phyloP scores from a whole-genome alignment of 1,284 basidiomycete genomes.

The Erythrobasidium hasegawianum region DNA sequence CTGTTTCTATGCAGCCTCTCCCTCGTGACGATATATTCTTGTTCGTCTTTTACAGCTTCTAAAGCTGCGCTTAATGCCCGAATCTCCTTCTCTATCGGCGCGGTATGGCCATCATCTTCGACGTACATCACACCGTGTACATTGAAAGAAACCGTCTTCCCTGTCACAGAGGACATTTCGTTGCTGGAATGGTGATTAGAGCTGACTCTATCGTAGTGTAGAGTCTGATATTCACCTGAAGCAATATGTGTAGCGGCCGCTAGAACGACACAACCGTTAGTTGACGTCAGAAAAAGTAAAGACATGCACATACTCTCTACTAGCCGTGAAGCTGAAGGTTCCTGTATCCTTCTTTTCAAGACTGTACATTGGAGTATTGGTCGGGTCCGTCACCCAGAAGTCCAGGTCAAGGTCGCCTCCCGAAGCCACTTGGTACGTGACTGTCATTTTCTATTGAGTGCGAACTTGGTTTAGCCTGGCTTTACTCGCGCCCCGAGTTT shows the following conservation, averaged over 20 bases:
- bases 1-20: constrained; percentile 90
- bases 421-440: constrained; percentile 96
- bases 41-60: constrained; percentile 92
- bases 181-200: constrained; percentile 60
- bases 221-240: constrained; percentile 53
- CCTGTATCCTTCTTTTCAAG: constrained; percentile 85
- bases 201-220: not conserved
- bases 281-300: not conserved
- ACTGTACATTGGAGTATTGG: constrained; percentile 64
- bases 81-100: constrained; percentile 94
- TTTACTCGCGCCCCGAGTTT: not conserved
- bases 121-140: constrained; percentile 96
- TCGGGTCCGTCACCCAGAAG: constrained; percentile 80
- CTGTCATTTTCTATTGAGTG: constrained; percentile 73
- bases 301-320: constrained; percentile 55
- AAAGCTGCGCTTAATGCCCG: constrained; percentile 78
- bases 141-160: constrained; percentile 96
- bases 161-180: constrained; percentile 88
- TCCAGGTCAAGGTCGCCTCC: constrained; percentile 96
- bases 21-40: constrained; percentile 94
- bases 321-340: constrained; percentile 79
- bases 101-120: constrained; percentile 70
- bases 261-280: not conserved
- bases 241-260: constrained; percentile 87
- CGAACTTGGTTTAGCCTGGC: not conserved